Conservation (phyloP, 345 rosid species). For the Pelargonium nanum region DNA sequence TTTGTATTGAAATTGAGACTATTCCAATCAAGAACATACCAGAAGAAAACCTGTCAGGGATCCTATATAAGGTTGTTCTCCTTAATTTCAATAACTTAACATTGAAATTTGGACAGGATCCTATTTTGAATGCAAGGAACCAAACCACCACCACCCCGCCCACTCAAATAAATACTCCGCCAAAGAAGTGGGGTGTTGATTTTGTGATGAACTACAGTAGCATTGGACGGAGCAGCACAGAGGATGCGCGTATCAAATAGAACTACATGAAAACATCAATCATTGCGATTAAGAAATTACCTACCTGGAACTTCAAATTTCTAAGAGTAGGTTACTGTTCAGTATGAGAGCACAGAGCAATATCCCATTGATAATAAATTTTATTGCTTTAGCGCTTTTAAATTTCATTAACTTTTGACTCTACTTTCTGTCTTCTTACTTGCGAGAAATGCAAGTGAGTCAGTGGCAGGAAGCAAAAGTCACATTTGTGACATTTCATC, state of each 20-base stretch:
- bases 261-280: neutral
- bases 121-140: neutral
- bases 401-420: neutral
- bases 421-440: neutral
- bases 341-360: neutral
- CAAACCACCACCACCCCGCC: too few species aligned
- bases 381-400: neutral
- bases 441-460: too few species aligned
- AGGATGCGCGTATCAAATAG: neutral
- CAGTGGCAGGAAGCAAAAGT: too few species aligned
- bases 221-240: neutral
- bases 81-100: too few species aligned
- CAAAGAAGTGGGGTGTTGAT: neutral
- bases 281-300: neutral
- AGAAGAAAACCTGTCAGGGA: too few species aligned
- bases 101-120: neutral
- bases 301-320: neutral
- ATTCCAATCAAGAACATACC: neutral
- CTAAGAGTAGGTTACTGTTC: neutral
- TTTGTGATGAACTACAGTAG: neutral
- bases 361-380: neutral
- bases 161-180: neutral
- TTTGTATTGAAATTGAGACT: too few species aligned
- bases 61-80: too few species aligned
- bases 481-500: too few species aligned